Conservation (phyloP, 345 rosid genomes). For the Euclidium syriacum region DNA sequence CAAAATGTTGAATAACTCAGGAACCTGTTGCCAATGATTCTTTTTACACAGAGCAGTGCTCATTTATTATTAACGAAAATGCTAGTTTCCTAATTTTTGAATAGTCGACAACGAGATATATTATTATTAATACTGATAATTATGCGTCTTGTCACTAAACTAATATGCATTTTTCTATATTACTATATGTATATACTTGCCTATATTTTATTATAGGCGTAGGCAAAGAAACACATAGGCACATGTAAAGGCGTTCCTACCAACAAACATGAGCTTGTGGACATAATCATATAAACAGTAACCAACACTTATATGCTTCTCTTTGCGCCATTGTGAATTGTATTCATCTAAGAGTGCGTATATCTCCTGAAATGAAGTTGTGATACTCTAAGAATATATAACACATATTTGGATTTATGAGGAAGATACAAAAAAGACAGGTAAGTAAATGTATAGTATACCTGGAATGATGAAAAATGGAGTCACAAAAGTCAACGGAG, state of each 20-base stretch:
- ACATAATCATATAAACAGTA: slow-evolving; percentile 1
- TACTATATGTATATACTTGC: not conserved
- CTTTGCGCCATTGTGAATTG: not conserved
- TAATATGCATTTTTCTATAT: not conserved
- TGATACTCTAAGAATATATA: not conserved
- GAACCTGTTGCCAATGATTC: no score
- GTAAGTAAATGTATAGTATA: not conserved
- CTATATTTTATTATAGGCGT: not conserved
- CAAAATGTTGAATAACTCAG: no score
- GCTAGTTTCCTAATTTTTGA: no score
- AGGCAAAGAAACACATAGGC: slow-evolving; percentile 18
- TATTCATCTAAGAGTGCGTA: not conserved
- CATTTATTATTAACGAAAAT: no score
- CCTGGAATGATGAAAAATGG: slow-evolving; percentile 5
- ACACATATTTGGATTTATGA: not conserved
- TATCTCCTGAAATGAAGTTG: not conserved
- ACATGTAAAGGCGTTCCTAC: slow-evolving; percentile 27
- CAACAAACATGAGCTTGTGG: slow-evolving; percentile 30
- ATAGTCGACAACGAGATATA: no score
- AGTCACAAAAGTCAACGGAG: not conserved
- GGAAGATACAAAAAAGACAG: not conserved
- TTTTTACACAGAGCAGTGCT: no score
- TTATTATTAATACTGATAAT: not conserved
- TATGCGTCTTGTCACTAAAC: not conserved
- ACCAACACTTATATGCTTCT: not conserved